Evolutionary conservation across 2,329 filamentous ascomycete species (phyloP).

Genomic region (Cordyceps farinosa): DNA sequence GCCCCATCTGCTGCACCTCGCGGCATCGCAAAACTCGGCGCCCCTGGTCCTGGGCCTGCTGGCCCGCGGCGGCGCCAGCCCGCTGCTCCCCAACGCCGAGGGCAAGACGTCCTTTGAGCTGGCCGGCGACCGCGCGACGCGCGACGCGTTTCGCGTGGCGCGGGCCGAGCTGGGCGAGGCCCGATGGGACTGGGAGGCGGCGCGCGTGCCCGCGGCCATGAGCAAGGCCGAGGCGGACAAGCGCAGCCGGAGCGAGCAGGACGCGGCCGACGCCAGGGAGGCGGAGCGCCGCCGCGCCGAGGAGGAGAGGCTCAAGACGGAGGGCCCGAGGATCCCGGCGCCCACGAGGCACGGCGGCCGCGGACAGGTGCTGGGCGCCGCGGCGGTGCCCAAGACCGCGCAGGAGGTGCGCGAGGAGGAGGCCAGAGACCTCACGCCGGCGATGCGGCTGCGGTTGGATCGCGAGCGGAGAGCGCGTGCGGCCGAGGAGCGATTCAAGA

Average conservation of each 20-base stretch:
- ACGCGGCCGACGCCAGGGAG: constrained; percentile 65
- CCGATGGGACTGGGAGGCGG: constrained; percentile 73
- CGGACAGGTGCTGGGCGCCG: constrained; percentile 48
- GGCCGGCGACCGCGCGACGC: constrained; percentile 76
- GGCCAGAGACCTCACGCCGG: constrained; percentile 76
- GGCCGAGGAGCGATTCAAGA: constrained; percentile 79
- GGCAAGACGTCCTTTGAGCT: constrained; percentile 86
- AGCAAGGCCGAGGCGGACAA: constrained; percentile 67
- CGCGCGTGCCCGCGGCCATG: constrained; percentile 68
- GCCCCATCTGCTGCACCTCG: constrained; percentile 79
- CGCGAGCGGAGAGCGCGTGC: constrained; percentile 86
- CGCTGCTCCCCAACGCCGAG: constrained; percentile 65
- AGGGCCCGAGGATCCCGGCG: constrained; percentile 57
- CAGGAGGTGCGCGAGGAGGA: constrained; percentile 83
- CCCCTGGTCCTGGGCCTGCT: constrained; percentile 76
- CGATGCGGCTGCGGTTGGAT: constrained; percentile 81
- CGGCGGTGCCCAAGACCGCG: constrained; percentile 61
- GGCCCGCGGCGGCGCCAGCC: constrained; percentile 70
- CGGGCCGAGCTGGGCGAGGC: constrained; percentile 75
- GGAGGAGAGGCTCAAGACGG: constrained; percentile 65
- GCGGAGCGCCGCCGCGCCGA: constrained; percentile 68
- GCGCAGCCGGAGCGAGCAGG: constrained; percentile 66
- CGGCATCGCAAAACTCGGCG: constrained; percentile 71
- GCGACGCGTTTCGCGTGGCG: constrained; percentile 88
- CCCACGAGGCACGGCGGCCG: constrained; percentile 39